These are phyloP conservation scores for Pichia sp. DNA, from an alignment of 1,139 yeast genomes.

Conservation along the genomic window DNA sequence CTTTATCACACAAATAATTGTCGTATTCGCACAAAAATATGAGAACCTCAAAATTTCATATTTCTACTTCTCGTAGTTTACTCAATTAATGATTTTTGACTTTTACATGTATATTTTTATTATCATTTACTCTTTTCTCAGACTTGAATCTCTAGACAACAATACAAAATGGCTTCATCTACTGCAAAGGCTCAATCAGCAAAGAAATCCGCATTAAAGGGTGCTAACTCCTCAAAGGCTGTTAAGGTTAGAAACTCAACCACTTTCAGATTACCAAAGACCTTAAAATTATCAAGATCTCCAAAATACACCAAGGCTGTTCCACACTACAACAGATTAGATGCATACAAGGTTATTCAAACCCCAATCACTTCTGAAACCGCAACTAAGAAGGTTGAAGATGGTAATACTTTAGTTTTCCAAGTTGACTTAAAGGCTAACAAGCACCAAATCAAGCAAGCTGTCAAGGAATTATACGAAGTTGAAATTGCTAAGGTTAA, in stretches of 20 bases:
- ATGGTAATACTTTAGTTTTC: constrained; percentile 98
- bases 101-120: background rate
- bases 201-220: constrained; percentile 98
- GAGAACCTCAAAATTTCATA: no score
- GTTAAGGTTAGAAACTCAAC: constrained; percentile 91
- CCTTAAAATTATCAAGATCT: constrained; percentile 85
- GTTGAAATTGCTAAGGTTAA: constrained; percentile 91
- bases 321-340: constrained; percentile 96
- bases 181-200: constrained; percentile 82
- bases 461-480: constrained; percentile 96
- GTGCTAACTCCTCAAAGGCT: constrained; percentile 88
- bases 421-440: constrained; percentile 94
- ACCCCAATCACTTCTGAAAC: constrained; percentile 97
- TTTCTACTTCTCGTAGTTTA: no score
- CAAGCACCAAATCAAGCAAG: constrained; percentile 97
- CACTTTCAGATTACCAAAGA: constrained; percentile 97
- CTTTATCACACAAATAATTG: background rate
- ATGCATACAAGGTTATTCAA: constrained; percentile 91
- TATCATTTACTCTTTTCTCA: background rate
- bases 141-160: constrained; percentile 3
- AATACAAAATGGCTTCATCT: constrained; percentile 13
- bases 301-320: constrained; percentile 97
- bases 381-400: constrained; percentile 99
- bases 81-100: no score
- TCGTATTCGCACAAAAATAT: background rate